phyloP scores from a whole-genome alignment of 257 asterid genomes.

The Nyctanthes arbortristis region DNA sequence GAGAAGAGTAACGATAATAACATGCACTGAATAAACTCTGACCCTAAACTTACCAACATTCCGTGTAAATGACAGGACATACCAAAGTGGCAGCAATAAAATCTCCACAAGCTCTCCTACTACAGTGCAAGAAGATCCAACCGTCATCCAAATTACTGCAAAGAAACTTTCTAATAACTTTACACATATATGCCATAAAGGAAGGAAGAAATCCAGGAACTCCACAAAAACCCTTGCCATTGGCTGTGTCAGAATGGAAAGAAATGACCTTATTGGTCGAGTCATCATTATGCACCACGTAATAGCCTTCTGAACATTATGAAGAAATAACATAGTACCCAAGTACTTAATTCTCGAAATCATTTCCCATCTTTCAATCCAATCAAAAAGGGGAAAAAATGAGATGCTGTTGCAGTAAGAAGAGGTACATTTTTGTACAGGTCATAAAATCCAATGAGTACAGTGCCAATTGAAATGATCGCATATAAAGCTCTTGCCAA shows the following conservation, averaged over 20 bases:
- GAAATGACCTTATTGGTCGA: slow-evolving; percentile 55
- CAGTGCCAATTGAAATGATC: slow-evolving; percentile 74
- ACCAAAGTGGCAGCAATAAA: slow-evolving; percentile 75
- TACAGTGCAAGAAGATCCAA: slow-evolving; percentile 57
- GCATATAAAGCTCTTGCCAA: slow-evolving; percentile 79
- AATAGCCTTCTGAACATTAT: slow-evolving; percentile 86
- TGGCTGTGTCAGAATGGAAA: slow-evolving; percentile 60
- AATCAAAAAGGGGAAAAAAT: slow-evolving; percentile 88
- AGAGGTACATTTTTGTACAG: slow-evolving; percentile 92
- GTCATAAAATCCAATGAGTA: slow-evolving; percentile 94
- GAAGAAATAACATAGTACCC: slow-evolving; percentile 98
- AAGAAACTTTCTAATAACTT: slow-evolving; percentile 53
- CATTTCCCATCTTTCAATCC: slow-evolving; percentile 98
- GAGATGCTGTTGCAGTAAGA: slow-evolving; percentile 86
- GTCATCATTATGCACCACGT: slow-evolving; percentile 76
- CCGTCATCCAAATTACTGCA: slow-evolving; percentile 67
- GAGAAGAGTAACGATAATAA: slow-evolving; percentile 5
- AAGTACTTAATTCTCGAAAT: slow-evolving; percentile 79
- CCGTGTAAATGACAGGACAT: slow-evolving; percentile 45
- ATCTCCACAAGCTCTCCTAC: slow-evolving; percentile 61
- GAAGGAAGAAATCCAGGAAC: slow-evolving; percentile 65
- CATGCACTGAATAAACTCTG: neutral
- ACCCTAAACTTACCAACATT: slow-evolving; percentile 54
- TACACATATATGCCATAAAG: slow-evolving; percentile 59
- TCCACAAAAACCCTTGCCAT: slow-evolving; percentile 65